Evolutionary conservation across 1,139 yeast genomes (phyloP).

Genomic region (Saccharomyces hybrid): DNA sequence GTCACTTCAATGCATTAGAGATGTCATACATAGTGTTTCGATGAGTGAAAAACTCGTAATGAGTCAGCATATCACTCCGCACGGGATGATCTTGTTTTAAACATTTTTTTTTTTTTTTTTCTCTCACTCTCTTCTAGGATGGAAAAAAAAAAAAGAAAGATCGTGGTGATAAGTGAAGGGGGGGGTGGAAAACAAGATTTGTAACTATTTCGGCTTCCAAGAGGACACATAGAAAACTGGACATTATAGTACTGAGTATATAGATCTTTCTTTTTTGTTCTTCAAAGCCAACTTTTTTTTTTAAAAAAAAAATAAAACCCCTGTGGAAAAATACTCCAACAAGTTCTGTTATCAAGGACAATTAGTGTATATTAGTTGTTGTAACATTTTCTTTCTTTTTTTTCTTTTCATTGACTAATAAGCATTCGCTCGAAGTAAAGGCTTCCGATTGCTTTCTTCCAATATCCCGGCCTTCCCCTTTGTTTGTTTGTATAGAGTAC

Average conservation of each 20-base stretch:
- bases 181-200: neutral
- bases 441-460: neutral
- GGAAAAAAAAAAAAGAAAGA: neutral
- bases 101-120: neutral
- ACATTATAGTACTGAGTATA: neutral
- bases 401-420: neutral
- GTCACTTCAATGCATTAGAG: neutral
- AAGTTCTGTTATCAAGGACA: neutral
- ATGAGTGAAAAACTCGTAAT: neutral
- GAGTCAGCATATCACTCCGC: neutral
- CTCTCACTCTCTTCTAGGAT: neutral
- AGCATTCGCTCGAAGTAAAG: neutral
- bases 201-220: neutral
- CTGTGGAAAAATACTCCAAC: neutral
- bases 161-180: neutral
- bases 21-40: neutral
- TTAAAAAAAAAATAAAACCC: neutral
- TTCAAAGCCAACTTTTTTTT: neutral
- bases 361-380: conserved; percentile 1
- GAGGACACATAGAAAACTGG: neutral
- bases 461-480: neutral
- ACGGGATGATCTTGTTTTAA: neutral
- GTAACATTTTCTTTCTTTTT: neutral
- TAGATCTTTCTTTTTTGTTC: neutral
- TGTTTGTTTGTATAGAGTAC: neutral